Evolutionary conservation across 306 rosid species (phyloP).

Genomic region (Quercus agrifolia): DNA sequence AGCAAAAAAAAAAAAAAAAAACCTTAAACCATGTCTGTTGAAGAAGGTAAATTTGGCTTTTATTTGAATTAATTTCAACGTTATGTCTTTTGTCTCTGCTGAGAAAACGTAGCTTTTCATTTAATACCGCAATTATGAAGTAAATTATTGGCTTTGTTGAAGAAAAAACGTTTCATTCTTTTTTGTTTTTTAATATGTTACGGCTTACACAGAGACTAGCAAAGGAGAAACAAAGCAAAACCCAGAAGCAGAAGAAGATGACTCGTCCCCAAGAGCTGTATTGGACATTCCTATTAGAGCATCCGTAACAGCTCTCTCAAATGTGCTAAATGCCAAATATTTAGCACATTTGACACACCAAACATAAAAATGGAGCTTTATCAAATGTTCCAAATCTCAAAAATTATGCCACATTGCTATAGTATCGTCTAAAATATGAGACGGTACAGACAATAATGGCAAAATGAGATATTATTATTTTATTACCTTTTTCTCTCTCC

Average conservation of each 20-base stretch:
- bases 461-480: too few relatives aligned
- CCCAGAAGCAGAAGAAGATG: slow-evolving; percentile 40
- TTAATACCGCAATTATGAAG: too few relatives aligned
- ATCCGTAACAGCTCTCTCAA: too few relatives aligned
- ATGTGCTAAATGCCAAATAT: too few relatives aligned
- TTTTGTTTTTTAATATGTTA: neutral
- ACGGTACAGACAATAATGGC: too few relatives aligned
- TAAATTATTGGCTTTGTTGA: neutral
- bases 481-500: too few relatives aligned
- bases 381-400: too few relatives aligned
- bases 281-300: slow-evolving; percentile 43
- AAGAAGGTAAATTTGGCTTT: slow-evolving; percentile 48
- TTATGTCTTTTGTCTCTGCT: neutral
- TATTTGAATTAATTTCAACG: neutral
- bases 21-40: slow-evolving; percentile 19
- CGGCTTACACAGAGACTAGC: slow-evolving; percentile 13
- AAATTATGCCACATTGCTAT: too few relatives aligned
- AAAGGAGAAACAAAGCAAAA: slow-evolving; percentile 25
- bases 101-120: neutral
- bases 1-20: neutral
- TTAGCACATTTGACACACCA: too few relatives aligned
- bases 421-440: too few relatives aligned
- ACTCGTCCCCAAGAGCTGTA: slow-evolving; percentile 71
- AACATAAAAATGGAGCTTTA: too few relatives aligned
- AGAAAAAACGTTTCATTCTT: neutral